Evolutionary conservation across 768 basidiomycete species (phyloP).

Genomic region (Gymnopilus junonius): DNA sequence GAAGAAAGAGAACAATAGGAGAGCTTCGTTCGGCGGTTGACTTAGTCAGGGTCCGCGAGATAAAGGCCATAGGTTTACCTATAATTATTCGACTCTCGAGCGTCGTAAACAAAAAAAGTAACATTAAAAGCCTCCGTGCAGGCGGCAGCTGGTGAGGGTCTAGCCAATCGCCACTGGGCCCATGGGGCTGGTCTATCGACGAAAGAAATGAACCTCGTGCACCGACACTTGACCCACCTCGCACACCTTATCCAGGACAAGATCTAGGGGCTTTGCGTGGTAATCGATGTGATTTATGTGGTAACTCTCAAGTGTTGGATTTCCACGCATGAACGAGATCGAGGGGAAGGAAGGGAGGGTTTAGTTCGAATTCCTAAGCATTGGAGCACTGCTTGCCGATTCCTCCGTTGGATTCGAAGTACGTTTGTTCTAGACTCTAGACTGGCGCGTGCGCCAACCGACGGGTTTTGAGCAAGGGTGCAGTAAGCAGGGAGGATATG

Average conservation of each 20-base stretch:
- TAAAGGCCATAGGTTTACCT: neutral
- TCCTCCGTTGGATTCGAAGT: neutral
- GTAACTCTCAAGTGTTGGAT: neutral
- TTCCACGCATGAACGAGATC: neutral
- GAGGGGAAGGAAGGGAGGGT: neutral
- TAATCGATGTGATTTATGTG: conserved; percentile 3
- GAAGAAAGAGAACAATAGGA: neutral
- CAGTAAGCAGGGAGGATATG: no score
- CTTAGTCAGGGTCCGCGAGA: neutral
- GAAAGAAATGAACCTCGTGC: neutral
- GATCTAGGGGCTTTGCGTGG: neutral
- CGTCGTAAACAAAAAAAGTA: neutral
- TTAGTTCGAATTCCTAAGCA: no score
- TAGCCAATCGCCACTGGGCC: neutral
- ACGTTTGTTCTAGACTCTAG: neutral
- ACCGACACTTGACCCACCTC: conserved; percentile 2
- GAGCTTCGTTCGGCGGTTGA: neutral
- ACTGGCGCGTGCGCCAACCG: neutral
- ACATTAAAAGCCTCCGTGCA: neutral
- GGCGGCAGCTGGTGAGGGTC: neutral
- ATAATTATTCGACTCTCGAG: neutral
- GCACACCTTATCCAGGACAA: neutral
- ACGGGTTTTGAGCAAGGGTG: no score
- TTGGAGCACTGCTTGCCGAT: no score
- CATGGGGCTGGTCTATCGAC: neutral